Evolutionary conservation across 805 yeast genomes (phyloP).

Genomic region (Pichia scutulata): DNA sequence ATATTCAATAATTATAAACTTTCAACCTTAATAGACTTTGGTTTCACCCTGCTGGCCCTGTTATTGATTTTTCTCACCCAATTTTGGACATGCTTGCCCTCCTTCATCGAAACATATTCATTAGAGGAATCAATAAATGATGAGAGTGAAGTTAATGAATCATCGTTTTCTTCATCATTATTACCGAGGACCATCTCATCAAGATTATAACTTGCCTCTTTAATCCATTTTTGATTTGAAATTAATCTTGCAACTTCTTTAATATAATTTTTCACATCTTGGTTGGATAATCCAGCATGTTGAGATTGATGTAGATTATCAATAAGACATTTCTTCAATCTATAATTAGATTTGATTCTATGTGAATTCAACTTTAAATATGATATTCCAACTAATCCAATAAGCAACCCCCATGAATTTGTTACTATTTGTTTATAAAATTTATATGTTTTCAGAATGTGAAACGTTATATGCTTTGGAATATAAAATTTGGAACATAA

Average conservation of each 20-base stretch:
- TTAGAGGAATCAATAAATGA: constrained; percentile 6
- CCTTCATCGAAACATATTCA: constrained; percentile 1
- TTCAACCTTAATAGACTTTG: not conserved
- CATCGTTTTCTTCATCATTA: constrained; percentile 3
- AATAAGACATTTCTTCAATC: constrained; percentile 40
- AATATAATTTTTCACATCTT: constrained; percentile 47
- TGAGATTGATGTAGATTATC: constrained; percentile 46
- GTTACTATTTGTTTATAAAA: constrained; percentile 45
- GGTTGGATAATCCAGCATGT: constrained; percentile 42
- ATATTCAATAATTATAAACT: no score
- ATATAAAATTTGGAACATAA: constrained; percentile 60
- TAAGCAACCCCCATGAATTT: constrained; percentile 61
- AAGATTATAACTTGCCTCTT: constrained; percentile 30
- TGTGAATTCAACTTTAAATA: constrained; percentile 47
- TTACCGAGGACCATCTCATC: constrained; percentile 1
- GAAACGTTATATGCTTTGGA: constrained; percentile 44
- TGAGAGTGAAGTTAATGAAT: constrained; percentile 4
- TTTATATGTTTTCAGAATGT: constrained; percentile 43
- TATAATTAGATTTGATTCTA: constrained; percentile 37
- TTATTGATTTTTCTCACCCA: constrained; percentile 3
- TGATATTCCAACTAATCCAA: constrained; percentile 58
- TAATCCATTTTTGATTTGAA: constrained; percentile 54
- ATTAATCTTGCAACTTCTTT: constrained; percentile 47
- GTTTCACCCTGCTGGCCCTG: not conserved
- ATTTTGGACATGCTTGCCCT: not conserved